These are phyloP conservation scores for Trichoderma sp. DNA, from an alignment of 2,329 filamentous ascomycete genomes.

Conservation along the genomic window DNA sequence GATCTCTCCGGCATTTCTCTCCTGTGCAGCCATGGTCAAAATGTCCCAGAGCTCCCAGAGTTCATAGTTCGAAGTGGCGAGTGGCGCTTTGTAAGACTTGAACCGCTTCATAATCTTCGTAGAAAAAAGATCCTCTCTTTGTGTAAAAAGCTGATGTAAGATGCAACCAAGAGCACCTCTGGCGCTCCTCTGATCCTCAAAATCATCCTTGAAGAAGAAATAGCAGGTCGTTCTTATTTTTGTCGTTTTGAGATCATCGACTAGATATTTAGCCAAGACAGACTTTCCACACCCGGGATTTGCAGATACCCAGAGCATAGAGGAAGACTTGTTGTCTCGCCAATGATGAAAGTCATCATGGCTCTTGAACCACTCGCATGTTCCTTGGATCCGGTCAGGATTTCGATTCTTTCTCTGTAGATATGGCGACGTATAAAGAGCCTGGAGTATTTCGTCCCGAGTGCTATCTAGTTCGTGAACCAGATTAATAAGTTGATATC, in stretches of 20 bases:
- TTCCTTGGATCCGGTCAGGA: conserved; percentile 27
- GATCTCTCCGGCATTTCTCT: conserved; percentile 24
- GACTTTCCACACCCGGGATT: conserved; percentile 36
- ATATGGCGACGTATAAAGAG: not conserved
- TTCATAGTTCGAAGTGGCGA: not conserved
- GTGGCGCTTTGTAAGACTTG: not conserved
- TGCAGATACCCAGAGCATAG: conserved; percentile 33
- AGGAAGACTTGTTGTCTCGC: conserved; percentile 23
- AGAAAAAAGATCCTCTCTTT: conserved; percentile 16
- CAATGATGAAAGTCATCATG: conserved; percentile 28
- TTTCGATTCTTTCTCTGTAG: conserved; percentile 28
- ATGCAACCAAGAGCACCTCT: conserved; percentile 34
- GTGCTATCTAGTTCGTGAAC: not conserved
- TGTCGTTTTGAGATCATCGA: conserved; percentile 28
- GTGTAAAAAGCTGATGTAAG: conserved; percentile 37
- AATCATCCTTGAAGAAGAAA: conserved; percentile 46
- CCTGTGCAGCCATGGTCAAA: not conserved
- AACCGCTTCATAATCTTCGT: not conserved
- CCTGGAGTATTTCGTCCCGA: not conserved
- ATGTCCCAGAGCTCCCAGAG: conserved; percentile 21
- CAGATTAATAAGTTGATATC: too few relatives aligned
- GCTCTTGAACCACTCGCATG: conserved; percentile 34
- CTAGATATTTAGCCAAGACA: conserved; percentile 19
- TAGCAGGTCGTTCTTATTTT: conserved; percentile 32
- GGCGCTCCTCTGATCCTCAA: conserved; percentile 33